Evolutionary conservation across 1,284 basidiomycete species (phyloP).

Genomic region (Pseudozyma pruni): DNA sequence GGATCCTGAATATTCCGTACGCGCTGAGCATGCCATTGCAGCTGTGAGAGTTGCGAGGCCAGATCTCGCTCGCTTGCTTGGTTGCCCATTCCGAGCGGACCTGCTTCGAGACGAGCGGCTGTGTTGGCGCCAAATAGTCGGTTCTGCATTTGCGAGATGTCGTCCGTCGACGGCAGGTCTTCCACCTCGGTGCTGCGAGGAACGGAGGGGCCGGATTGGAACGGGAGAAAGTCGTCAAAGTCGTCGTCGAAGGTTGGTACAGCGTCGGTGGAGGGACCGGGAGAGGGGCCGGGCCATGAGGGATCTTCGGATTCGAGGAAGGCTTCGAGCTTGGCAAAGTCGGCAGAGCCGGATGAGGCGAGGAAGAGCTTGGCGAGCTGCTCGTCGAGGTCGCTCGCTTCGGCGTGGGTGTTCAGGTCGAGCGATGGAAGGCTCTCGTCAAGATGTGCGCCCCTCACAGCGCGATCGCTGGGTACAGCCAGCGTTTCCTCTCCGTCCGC

Average conservation of each 20-base stretch:
- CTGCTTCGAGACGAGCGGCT: conserved; percentile 16
- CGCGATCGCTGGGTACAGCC: too few relatives aligned
- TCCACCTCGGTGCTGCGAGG: conserved; percentile 2
- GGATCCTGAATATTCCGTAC: conserved; percentile 43
- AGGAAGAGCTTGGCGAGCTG: conserved; percentile 40
- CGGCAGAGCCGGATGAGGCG: conserved; percentile 6
- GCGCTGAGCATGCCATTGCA: conserved; percentile 43
- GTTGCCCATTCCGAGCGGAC: conserved; percentile 13
- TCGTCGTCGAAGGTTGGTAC: conserved; percentile 34
- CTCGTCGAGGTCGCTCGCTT: conserved; percentile 28
- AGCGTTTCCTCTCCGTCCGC: conserved; percentile 10
- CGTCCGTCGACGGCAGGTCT: conserved; percentile 16
- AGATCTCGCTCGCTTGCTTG: conserved; percentile 15
- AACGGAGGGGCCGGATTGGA: conserved; percentile 18
- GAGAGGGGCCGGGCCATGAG: conserved; percentile 25
- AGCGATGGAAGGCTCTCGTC: conserved; percentile 3
- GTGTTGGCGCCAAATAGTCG: conserved; percentile 22
- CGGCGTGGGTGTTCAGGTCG: conserved; percentile 8
- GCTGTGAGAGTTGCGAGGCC: conserved; percentile 22
- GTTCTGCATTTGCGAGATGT: conserved; percentile 31
- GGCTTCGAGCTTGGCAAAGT: conserved; percentile 42
- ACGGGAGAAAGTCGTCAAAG: conserved; percentile 47
- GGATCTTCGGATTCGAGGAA: conserved; percentile 48
- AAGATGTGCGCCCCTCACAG: not conserved
- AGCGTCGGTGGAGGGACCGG: not conserved